Base-by-base conservation (phyloP, 176 grass and related monocot species). In the Tuctoria greenei region DNA sequence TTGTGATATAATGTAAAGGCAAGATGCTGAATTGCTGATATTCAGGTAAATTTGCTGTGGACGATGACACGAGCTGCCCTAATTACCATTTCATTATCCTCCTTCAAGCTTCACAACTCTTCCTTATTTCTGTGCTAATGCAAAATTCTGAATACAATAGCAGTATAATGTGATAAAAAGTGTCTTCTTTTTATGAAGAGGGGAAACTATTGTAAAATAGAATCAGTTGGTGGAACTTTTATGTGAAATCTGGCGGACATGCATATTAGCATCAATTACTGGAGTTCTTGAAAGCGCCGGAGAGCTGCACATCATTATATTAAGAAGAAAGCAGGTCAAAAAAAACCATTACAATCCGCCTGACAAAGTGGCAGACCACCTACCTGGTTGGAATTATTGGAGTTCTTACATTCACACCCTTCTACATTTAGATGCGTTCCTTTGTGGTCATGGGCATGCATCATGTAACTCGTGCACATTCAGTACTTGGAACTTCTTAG, bases 401-500 rank as follows among this genome's bases (percentile, higher is more conserved):
- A 79, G 31, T 49, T 4, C 27, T 49, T 35, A 66, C 46, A 49
- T 49, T 14, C 15, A 6, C 15, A 49, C 44, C 25, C 1, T 4
- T 67, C 18, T 66, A 44, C 4, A 60, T 75, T 34, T 67, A 75
- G 18, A 59, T 75, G 38, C 14, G 60, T 66, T 61, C 21, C 24
- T 31, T 36, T 51, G 54, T 75, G 63, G 64, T 45, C 28, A 57
- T 75, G 52, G 21, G 28, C 34, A 68, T 69, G 63, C 7, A 71
- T 26, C 20, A 5, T 12, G 31, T 31, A 3, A 31, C 31, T 31
- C 3, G 3, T 31, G 31, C 31, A 31, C 31, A 31, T 49, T 63
- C 10, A 63, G 10, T 68, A 59, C 9, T 60, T 73, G 14, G 15
- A 50, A 72, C 15, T 75, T 68, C 61, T 42, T 40, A 83, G n/a